Evolutionary conservation across 148 eudicot species (phyloP), one percentile per base, ranked within the genome.

Genomic region (Polygonum maritimum): DNA sequence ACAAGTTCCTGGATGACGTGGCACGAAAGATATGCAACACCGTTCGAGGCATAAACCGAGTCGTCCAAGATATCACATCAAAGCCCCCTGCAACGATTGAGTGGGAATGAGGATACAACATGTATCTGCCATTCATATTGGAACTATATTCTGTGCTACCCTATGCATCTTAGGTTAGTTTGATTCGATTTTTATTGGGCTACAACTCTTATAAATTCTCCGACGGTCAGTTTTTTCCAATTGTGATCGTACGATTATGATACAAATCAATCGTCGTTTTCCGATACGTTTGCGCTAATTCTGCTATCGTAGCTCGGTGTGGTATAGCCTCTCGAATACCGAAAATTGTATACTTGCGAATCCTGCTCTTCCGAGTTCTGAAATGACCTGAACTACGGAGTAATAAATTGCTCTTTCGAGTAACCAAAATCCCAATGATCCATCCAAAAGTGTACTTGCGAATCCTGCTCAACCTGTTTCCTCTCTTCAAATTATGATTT

Each of bases 51-150:
- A 92, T 95, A 57, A 95, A 95, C 81, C 87, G 99, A 54, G 97
- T 95, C 76, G 88, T 89, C 76, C 88, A 83, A 73, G 99, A 95
- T 81, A 92, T 95, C 55, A 95, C 99, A 75, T 95, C 99, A n/a
- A 95, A 95, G 86, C 99, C 99, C 62, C 99, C 99, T 67, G 85
- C 97, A 52, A 95, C 99, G 5, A 95, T 92, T 33, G 99, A 95
- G 76, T 95, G 99, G 99, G 97, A 95, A 87, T 93, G 81, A 86
- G 71, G n/a, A 67, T 15, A 60, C 19, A 4, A 4, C 13, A 35
- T 36, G 38, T 8, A 35, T 65, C 39, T 33, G 9, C 21, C 41
- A 65, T 65, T 65, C 15, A 5, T 36, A 15, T 8, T 36, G 71
- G 21, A 67, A 38, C 16, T 5, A 38, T 36, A 14, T 38, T 67